Conservation (phyloP, 257 asterid species). For the Solanum piurae region DNA sequence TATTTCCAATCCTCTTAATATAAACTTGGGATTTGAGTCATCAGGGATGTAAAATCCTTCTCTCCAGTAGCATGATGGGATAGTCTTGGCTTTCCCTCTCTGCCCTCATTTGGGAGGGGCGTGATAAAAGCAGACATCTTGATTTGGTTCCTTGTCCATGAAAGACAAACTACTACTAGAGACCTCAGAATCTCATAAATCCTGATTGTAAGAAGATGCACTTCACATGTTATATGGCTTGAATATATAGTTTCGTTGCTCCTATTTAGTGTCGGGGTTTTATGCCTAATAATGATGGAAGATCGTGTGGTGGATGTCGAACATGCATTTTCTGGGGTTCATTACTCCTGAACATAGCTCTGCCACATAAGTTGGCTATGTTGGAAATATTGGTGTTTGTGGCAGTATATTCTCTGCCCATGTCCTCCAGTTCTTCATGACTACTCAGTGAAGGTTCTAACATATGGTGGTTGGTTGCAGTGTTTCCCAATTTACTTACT, state of each 20-base stretch:
- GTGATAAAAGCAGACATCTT: neutral
- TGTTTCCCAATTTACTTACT: neutral
- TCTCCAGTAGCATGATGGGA: neutral
- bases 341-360: neutral
- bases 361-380: neutral
- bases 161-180: neutral
- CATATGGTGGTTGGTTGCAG: neutral
- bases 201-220: neutral
- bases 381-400: neutral
- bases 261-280: neutral
- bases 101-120: neutral
- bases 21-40: neutral
- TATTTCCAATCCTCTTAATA: neutral
- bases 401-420: neutral
- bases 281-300: neutral
- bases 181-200: neutral
- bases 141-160: neutral
- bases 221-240: neutral
- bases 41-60: neutral
- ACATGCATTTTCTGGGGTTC: neutral
- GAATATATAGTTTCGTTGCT: neutral
- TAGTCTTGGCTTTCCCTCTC: neutral
- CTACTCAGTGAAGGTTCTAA: neutral
- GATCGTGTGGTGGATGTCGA: neutral
- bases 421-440: neutral